These are phyloP conservation scores for Macrophomina pseudophaseolina DNA, from an alignment of 2,329 filamentous ascomycete species.

Conservation along the genomic window DNA sequence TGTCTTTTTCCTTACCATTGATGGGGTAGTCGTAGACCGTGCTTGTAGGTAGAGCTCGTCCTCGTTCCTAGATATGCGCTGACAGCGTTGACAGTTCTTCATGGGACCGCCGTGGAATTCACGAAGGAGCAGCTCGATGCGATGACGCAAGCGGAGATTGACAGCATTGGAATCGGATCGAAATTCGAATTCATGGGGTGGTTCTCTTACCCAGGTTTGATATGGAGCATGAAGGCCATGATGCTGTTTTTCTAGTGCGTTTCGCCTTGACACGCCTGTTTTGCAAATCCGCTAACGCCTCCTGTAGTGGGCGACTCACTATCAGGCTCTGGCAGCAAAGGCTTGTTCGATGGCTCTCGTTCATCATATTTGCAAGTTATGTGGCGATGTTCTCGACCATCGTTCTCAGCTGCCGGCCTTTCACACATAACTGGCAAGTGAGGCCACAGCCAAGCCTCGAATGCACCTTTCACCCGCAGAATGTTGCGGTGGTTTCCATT, in stretches of 20 bases:
- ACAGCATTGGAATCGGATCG: background rate
- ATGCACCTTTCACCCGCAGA: constrained; percentile 39
- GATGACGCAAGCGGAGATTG: background rate
- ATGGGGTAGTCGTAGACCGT: background rate
- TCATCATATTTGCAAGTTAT: constrained; percentile 36
- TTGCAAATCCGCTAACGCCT: constrained; percentile 24
- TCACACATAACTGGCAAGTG: constrained; percentile 38
- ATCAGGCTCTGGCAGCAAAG: constrained; percentile 39
- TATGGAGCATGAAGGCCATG: constrained; percentile 43
- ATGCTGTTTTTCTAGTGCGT: constrained; percentile 39
- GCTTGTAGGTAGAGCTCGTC: background rate
- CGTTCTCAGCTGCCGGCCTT: constrained; percentile 36
- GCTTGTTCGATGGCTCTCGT: constrained; percentile 38
- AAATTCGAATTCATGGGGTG: constrained; percentile 19
- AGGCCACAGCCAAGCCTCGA: constrained; percentile 34
- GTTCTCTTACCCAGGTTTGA: constrained; percentile 40
- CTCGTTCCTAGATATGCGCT: background rate
- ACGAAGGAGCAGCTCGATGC: background rate
- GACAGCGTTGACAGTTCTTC: background rate
- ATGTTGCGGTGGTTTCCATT: constrained; percentile 37
- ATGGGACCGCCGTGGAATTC: constrained; percentile 12
- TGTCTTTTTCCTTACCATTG: background rate
- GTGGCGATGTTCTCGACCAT: constrained; percentile 41
- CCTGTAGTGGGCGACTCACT: constrained; percentile 36
- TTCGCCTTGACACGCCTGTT: constrained; percentile 25